Evolutionary conservation across 2,329 filamentous ascomycete species (phyloP), one percentile per base, ranked within the genome.

Genomic region (Ascochyta pisi): DNA sequence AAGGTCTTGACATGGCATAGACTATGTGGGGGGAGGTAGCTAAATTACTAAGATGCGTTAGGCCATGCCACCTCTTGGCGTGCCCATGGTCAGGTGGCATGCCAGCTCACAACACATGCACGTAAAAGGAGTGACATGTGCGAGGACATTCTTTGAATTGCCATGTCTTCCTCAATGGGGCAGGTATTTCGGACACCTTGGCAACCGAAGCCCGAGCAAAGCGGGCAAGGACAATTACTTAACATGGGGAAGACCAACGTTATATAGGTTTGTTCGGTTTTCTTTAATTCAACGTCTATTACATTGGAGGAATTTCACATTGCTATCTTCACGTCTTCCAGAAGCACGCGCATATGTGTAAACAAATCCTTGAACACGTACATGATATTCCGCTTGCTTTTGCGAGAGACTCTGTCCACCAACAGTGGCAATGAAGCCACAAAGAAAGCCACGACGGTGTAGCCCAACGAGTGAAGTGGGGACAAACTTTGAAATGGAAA

Each of bases 401-500:
- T 37, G 24, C 35, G 27, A 42, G 10, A 38, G 16, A 33, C n/a
- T 38, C 24, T 31, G 37, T 40, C 22, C 24, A 33, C 9, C 47
- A 31, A 29, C 51, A 42, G 24, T 31, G 22, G 38, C 29, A 37
- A 27, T 41, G 19, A 37, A 9, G 13, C 37, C 24, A 19, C 39
- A 24, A 35, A 9, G 2, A 38, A 5, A 23, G 26, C 23, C n/a
- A 27, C 24, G 13, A 31, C 39, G 13, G 12, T 45, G 31, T 15
- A n/a, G 33, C 38, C 49, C 27, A 38, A 47, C 19, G 40, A 46
- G 27, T 31, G 53, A 49, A 58, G 45, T 40, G 39, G 37, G 31
- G 9, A 26, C 29, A 39, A 46, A 19, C 19, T n/a, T 40, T 23
- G 37, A 38, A 56, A 47, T 51, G 26, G 29, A 51, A 51, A 51